Evolutionary conservation across 140 eudicot genomes (phyloP).

Genomic region (Stevia rebaudiana): DNA sequence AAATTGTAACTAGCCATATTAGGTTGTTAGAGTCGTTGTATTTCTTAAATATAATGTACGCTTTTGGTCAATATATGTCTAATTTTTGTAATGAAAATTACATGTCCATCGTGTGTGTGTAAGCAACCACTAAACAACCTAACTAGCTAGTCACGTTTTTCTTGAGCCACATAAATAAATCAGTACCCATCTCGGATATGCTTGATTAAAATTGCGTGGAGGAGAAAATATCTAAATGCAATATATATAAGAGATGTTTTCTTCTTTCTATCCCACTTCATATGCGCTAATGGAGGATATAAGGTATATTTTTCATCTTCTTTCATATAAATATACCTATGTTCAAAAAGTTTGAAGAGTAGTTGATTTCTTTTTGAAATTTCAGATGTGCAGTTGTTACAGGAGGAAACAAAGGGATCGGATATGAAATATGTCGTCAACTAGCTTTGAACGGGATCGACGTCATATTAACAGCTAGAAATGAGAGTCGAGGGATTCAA

Average conservation of each 20-base stretch:
- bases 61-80: too few species aligned
- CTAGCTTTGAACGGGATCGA: conserved; percentile 19
- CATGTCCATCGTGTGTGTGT: too few species aligned
- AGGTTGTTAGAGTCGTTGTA: too few species aligned
- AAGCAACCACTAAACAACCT: too few species aligned
- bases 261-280: not conserved
- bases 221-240: too few species aligned
- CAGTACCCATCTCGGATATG: too few species aligned
- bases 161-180: too few species aligned
- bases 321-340: not conserved
- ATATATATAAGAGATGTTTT: not conserved
- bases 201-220: too few species aligned
- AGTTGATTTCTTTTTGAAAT: not conserved
- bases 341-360: not conserved
- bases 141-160: too few species aligned
- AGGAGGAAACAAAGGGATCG: conserved; percentile 26
- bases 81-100: too few species aligned
- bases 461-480: conserved; percentile 26
- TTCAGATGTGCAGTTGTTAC: conserved; percentile 31
- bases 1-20: too few species aligned
- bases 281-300: not conserved
- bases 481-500: conserved; percentile 10
- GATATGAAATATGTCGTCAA: conserved; percentile 29
- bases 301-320: not conserved
- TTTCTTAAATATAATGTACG: too few species aligned